Evolutionary conservation across 257 asterid species (phyloP).

Genomic region (Solanum peruvianum): DNA sequence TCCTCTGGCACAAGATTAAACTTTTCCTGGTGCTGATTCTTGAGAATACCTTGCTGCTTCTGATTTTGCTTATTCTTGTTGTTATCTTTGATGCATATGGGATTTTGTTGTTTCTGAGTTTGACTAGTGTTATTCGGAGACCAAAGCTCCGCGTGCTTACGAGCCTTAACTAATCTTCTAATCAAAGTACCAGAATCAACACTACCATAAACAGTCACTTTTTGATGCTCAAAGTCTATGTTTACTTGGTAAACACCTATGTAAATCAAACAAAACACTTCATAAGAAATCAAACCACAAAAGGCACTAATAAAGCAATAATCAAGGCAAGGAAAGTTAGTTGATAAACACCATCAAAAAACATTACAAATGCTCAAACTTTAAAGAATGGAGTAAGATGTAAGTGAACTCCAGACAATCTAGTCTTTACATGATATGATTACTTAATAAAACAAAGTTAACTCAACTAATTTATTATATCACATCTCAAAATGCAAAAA

Average conservation of each 20-base stretch:
- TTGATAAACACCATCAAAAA: background rate
- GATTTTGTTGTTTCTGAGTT: slow-evolving; percentile 42
- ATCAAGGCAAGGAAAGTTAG: background rate
- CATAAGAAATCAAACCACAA: background rate
- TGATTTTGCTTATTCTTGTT: slow-evolving; percentile 20
- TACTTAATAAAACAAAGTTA: background rate
- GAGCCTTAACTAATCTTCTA: slow-evolving; percentile 44
- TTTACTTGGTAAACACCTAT: slow-evolving; percentile 66
- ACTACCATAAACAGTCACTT: slow-evolving; percentile 51
- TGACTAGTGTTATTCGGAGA: slow-evolving; percentile 20
- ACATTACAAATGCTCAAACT: background rate
- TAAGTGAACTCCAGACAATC: too few species aligned
- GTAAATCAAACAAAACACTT: background rate
- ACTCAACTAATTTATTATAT: background rate
- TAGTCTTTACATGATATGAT: background rate
- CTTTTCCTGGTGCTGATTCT: slow-evolving; percentile 36
- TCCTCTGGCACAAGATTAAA: background rate
- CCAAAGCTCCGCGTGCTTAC: slow-evolving; percentile 76
- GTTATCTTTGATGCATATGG: slow-evolving; percentile 16
- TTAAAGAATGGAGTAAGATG: background rate
- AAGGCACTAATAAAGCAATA: background rate
- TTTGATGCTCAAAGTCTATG: slow-evolving; percentile 52
- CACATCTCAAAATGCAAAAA: background rate
- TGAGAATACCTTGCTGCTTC: slow-evolving; percentile 18
- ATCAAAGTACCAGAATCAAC: slow-evolving; percentile 38